phyloP scores from a whole-genome alignment of 768 basidiomycete genomes.

The Naganishia friedmannii region DNA sequence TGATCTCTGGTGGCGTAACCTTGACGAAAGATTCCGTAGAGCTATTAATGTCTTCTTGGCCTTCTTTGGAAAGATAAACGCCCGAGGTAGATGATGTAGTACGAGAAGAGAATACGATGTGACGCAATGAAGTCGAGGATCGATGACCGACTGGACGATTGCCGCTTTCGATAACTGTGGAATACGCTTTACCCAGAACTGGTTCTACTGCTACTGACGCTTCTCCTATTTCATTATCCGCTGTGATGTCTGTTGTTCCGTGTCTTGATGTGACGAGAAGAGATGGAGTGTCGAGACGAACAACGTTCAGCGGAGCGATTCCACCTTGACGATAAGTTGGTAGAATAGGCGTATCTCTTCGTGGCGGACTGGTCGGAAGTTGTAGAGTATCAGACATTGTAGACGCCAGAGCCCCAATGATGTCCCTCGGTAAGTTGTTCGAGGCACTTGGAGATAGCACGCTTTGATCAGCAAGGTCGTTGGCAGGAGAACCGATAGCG shows the following conservation, averaged over 20 bases:
- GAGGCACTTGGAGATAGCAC: background rate
- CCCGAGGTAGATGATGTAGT: slow-evolving; percentile 3
- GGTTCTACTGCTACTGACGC: background rate
- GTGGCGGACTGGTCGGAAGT: background rate
- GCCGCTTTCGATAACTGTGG: slow-evolving; percentile 3
- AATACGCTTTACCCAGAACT: background rate
- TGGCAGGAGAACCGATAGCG: background rate
- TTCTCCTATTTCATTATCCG: background rate
- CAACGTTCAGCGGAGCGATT: background rate
- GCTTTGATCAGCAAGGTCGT: background rate
- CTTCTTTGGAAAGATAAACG: background rate
- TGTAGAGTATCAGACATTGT: background rate
- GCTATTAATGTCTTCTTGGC: background rate
- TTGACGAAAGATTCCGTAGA: slow-evolving; percentile 15
- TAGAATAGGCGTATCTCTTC: background rate
- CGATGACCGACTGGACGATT: slow-evolving; percentile 15
- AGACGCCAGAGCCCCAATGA: background rate
- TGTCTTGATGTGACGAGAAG: background rate
- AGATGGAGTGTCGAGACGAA: background rate
- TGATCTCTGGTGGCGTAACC: background rate
- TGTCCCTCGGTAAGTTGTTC: background rate
- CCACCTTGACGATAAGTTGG: background rate
- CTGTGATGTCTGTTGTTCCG: background rate
- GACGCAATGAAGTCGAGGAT: slow-evolving; percentile 1
- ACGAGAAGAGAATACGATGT: slow-evolving; percentile 15